These are phyloP conservation scores for Microbotryum violaceum DNA, from an alignment of 1,284 basidiomycete genomes.

Conservation along the genomic window DNA sequence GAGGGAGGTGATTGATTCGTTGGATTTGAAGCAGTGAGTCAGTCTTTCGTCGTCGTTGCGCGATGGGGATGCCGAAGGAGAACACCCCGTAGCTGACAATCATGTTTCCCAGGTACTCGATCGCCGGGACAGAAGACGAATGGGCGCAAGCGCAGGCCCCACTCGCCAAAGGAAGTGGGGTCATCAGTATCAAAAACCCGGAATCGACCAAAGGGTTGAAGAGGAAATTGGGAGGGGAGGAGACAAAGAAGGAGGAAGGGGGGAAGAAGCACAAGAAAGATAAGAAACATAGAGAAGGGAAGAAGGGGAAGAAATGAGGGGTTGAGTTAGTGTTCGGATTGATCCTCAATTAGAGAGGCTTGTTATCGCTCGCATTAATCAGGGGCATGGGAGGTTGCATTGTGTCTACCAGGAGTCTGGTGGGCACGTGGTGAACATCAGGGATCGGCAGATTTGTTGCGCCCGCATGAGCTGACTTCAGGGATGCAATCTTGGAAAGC, in stretches of 20 bases:
- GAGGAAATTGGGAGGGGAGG: slow-evolving; percentile 54
- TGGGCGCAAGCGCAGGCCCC: slow-evolving; percentile 62
- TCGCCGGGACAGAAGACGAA: slow-evolving; percentile 51
- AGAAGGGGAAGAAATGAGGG: slow-evolving; percentile 23
- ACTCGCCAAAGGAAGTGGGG: slow-evolving; percentile 56
- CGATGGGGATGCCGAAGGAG: neutral
- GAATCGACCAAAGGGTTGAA: slow-evolving; percentile 49
- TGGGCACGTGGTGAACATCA: too few species aligned
- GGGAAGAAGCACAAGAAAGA: slow-evolving; percentile 28
- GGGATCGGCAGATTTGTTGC: too few species aligned
- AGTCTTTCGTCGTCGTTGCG: slow-evolving; percentile 5
- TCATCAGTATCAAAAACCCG: slow-evolving; percentile 66
- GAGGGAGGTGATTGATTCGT: slow-evolving; percentile 70
- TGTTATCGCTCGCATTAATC: too few species aligned
- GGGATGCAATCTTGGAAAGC: too few species aligned
- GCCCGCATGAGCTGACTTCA: too few species aligned
- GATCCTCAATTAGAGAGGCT: too few species aligned
- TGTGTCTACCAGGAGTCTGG: too few species aligned
- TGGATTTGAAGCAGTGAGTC: slow-evolving; percentile 76
- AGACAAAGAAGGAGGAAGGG: slow-evolving; percentile 12
- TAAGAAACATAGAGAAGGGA: slow-evolving; percentile 36
- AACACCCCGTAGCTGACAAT: slow-evolving; percentile 24
- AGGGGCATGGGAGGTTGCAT: too few species aligned
- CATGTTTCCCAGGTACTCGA: slow-evolving; percentile 57
- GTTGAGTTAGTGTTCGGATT: too few species aligned